phyloP scores from a whole-genome alignment of 2,329 filamentous ascomycete genomes.

The Colletotrichum sp. region DNA sequence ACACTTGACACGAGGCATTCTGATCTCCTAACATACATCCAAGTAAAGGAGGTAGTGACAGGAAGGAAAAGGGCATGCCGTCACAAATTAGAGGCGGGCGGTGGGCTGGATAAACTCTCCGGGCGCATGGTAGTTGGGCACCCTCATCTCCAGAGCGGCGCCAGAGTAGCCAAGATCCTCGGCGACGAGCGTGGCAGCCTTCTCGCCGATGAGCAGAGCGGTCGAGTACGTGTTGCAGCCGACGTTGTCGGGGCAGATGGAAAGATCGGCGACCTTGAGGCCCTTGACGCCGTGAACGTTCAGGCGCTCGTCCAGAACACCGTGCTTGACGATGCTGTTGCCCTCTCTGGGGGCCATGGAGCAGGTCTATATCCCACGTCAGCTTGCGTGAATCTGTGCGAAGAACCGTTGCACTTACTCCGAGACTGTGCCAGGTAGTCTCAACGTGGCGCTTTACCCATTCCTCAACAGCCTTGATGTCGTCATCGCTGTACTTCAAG shows the following conservation, averaged over 20 bases:
- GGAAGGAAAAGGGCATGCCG: neutral
- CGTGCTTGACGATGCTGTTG: conserved; percentile 81
- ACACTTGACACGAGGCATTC: neutral
- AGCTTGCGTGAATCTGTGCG: neutral
- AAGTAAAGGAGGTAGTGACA: neutral
- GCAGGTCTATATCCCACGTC: conserved; percentile 56
- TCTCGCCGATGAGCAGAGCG: conserved; percentile 78
- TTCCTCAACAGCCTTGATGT: conserved; percentile 72
- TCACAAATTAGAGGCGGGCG: conserved; percentile 42
- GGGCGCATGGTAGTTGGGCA: conserved; percentile 66
- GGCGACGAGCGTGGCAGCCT: conserved; percentile 71
- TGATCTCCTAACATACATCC: neutral
- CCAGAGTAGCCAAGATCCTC: conserved; percentile 80
- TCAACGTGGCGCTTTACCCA: conserved; percentile 76
- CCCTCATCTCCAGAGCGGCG: conserved; percentile 77
- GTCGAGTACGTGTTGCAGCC: conserved; percentile 74
- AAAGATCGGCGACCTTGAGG: conserved; percentile 78
- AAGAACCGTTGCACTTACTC: conserved; percentile 40
- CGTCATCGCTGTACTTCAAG: conserved; percentile 67
- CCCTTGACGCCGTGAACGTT: conserved; percentile 80
- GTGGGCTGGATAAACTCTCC: conserved; percentile 45
- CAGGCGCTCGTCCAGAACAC: conserved; percentile 77
- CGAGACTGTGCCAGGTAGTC: conserved; percentile 73
- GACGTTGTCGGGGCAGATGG: conserved; percentile 80
- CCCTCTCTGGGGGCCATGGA: conserved; percentile 79